Evolutionary conservation across 2,329 filamentous ascomycete species (phyloP), one percentile per base, ranked within the genome.

Genomic region (Neopestalotiopsis sp.): DNA sequence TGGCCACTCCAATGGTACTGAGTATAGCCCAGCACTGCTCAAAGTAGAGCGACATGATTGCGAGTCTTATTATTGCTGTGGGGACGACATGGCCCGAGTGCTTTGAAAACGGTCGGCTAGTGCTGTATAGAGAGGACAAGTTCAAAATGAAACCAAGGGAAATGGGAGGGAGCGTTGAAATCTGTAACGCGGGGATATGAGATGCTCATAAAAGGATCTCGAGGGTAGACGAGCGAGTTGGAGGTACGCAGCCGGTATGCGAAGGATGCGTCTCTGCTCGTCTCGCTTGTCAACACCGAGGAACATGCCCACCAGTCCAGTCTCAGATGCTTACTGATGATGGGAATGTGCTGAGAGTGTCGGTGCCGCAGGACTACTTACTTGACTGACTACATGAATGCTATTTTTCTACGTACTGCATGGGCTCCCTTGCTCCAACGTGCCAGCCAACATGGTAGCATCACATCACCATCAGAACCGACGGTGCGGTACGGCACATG

Each of bases 1-100:
- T 82, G 24, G 77, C 74, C n/a, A 82, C 71, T 38, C 83, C 81
- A 69, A 84, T 80, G 61, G 80, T 81, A 74, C 81, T 84, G 67
- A 85, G 78, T 38, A 84, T 82, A 24, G 81, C 78, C 82, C 82
- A 84, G 74, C 81, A 81, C 68, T 80, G 74, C 74, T 84, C 82
- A 68, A 80, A 84, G 67, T 83, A 83, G 4, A 79, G 56, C n/a
- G 62, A 14, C 61, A 64, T 64, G 7, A 24, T 64, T 10, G 45
- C 13, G 45, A 20, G 14, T 4, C 45, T 10, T 24, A 20, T 20
- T 52, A 52, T 34, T 62, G 34, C 32, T 17, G n/a, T 38, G 32
- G 59, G 24, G 59, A 38, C 59, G 13, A 34, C 57, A 59, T 59
- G 57, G n/a, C 59, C 30, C 28, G 28, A 52, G 45, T 52, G 24